Conservation (phyloP, 495 filamentous ascomycete genomes). For the Penicillium arizonense region DNA sequence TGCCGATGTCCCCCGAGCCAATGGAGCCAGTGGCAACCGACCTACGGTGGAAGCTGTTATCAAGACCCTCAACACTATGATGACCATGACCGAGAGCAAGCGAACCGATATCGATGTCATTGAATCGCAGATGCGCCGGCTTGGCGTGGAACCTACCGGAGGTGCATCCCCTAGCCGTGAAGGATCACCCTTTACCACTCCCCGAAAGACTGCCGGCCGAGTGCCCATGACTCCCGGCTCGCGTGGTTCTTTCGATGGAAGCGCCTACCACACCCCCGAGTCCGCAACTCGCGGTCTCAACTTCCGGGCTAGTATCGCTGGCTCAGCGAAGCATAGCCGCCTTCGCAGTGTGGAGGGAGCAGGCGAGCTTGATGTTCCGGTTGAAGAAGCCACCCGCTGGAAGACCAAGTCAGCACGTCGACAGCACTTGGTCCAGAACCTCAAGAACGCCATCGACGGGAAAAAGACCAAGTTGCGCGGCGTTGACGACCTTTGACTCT, state of each 20-base stretch:
- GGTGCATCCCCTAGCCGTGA: slow-evolving; percentile 48
- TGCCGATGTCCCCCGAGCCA: slow-evolving; percentile 45
- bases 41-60: slow-evolving; percentile 91
- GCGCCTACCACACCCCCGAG: slow-evolving; percentile 57
- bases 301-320: slow-evolving; percentile 47
- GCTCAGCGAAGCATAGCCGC: slow-evolving; percentile 43
- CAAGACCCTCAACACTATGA: slow-evolving; percentile 89
- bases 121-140: slow-evolving; percentile 75
- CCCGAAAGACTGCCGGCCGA: slow-evolving; percentile 37
- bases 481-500: slow-evolving; percentile 29
- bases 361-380: slow-evolving; percentile 32
- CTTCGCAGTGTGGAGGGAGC: slow-evolving; percentile 39
- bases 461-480: slow-evolving; percentile 36
- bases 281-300: slow-evolving; percentile 39
- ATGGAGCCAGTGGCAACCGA: slow-evolving; percentile 43
- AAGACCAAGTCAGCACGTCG: slow-evolving; percentile 55
- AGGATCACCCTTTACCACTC: slow-evolving; percentile 63
- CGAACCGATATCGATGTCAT: slow-evolving; percentile 86
- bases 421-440: slow-evolving; percentile 47
- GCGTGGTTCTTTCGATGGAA: slow-evolving; percentile 40
- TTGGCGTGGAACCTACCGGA: slow-evolving; percentile 57
- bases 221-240: slow-evolving; percentile 41
- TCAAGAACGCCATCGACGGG: slow-evolving; percentile 40
- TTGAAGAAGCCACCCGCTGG: slow-evolving; percentile 58
- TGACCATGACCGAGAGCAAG: slow-evolving; percentile 82